A percentile compares a stretch with the other conserved stretches of the same genome.
These are phyloP conservation scores for Spencermartinsiella ligniputridi DNA, from an alignment of 1,139 yeast species.

Conservation along the genomic window DNA sequence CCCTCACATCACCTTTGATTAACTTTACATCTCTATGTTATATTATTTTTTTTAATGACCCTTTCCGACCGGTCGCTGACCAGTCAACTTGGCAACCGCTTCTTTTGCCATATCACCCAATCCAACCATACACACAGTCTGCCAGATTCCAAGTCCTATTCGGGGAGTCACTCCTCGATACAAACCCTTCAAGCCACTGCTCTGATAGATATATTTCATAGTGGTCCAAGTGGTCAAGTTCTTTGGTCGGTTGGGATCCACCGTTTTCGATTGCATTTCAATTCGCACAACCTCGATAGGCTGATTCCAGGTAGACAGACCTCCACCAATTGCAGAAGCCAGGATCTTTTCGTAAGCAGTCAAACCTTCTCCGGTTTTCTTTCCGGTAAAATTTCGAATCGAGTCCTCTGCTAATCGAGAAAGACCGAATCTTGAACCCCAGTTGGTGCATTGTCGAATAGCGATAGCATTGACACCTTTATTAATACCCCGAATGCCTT, in stretches of 20 bases:
- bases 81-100: constrained; percentile 53
- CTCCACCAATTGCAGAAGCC: constrained; percentile 94
- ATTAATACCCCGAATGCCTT: constrained; percentile 91
- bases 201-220: constrained; percentile 71
- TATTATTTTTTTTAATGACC: no score
- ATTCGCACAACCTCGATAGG: constrained; percentile 97
- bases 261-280: constrained; percentile 93
- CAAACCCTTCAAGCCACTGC: constrained; percentile 83
- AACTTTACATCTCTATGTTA: no score
- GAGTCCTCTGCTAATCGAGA: constrained; percentile 87
- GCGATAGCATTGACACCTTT: constrained; percentile 99
- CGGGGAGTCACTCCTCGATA: constrained; percentile 97
- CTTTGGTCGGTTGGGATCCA: constrained; percentile 92
- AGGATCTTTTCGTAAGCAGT: constrained; percentile 73
- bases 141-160: constrained; percentile 96
- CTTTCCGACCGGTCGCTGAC: constrained; percentile 48
- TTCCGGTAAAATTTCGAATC: constrained; percentile 61
- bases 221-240: constrained; percentile 79
- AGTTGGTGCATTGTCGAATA: constrained; percentile 95
- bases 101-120: constrained; percentile 89
- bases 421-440: constrained; percentile 97
- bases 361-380: constrained; percentile 56
- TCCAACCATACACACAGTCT: constrained; percentile 98
- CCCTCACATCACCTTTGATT: no score
- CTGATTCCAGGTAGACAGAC: constrained; percentile 97